phyloP scores from a whole-genome alignment of 441 rosid species.

The Pelargonium fulgidum region DNA sequence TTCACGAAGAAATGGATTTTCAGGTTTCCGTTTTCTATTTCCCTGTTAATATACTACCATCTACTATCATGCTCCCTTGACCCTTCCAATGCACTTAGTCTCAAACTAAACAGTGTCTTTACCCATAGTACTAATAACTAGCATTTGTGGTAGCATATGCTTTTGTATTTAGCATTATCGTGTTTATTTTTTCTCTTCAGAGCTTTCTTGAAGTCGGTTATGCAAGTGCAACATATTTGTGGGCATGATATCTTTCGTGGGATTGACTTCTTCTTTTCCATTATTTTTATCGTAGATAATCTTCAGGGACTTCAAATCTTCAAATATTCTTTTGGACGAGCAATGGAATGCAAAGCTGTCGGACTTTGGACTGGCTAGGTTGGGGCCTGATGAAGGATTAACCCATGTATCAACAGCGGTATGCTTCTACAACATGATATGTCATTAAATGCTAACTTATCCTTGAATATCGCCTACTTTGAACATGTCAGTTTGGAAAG shows the following conservation, averaged over 20 bases:
- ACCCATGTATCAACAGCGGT: conserved; percentile 93
- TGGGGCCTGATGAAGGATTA: conserved; percentile 84
- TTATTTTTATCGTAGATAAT: conserved; percentile 46
- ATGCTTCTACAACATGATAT: conserved; percentile 21
- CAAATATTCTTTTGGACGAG: conserved; percentile 79
- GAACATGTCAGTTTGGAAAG: no score
- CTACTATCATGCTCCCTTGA: no score
- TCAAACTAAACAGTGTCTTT: no score
- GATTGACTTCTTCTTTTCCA: conserved; percentile 5
- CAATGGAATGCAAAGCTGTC: conserved; percentile 91
- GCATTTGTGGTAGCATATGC: no score
- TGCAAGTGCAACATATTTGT: neutral
- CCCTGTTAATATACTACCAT: no score
- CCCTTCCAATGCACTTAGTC: no score
- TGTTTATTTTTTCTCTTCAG: no score
- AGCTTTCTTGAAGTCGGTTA: neutral
- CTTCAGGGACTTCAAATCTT: conserved; percentile 85
- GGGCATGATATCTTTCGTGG: neutral
- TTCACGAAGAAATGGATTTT: conserved; percentile 86
- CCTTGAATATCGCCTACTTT: no score
- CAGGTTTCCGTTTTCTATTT: conserved; percentile 46
- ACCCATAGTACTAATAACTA: no score
- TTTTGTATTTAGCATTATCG: no score
- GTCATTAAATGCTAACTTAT: no score
- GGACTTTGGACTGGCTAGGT: conserved; percentile 87